Percentiles rank a stretch among this genome's conserved stretches.
Conservation (phyloP, 306 rosid species). For the Cucurbita moschata region DNA sequence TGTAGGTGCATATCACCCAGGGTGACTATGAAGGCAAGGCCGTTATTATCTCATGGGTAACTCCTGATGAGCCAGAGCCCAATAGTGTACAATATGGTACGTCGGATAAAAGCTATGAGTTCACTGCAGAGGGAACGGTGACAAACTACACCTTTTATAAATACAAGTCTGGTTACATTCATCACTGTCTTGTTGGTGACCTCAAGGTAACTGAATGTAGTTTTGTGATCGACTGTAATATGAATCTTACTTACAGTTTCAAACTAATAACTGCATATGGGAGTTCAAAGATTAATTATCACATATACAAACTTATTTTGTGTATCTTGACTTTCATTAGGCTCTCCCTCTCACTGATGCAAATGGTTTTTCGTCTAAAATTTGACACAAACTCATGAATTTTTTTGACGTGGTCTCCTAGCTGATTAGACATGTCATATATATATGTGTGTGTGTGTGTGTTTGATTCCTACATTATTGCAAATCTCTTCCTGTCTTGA, state of each 20-base stretch:
- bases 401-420: not conserved
- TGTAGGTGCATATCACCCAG: conserved; percentile 89
- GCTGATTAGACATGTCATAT: not conserved
- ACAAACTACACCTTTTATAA: conserved; percentile 60
- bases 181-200: conserved; percentile 65
- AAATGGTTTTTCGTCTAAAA: not conserved
- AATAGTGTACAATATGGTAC: conserved; percentile 51
- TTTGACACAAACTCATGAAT: not conserved
- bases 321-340: not conserved
- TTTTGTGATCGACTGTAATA: not conserved
- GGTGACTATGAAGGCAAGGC: conserved; percentile 95
- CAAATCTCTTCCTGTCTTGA: not conserved
- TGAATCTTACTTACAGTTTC: not conserved
- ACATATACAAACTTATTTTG: not conserved
- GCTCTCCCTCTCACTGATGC: not conserved
- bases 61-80: conserved; percentile 51
- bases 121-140: conserved; percentile 38
- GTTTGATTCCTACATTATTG: not conserved
- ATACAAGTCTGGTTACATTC: conserved; percentile 81
- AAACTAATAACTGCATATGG: not conserved
- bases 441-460: not conserved
- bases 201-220: conserved; percentile 43
- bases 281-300: not conserved
- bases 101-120: conserved; percentile 22
- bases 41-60: conserved; percentile 83